Evolutionary conservation across 1,139 yeast species (phyloP).

Genomic region (Taphrina flavorubra): DNA sequence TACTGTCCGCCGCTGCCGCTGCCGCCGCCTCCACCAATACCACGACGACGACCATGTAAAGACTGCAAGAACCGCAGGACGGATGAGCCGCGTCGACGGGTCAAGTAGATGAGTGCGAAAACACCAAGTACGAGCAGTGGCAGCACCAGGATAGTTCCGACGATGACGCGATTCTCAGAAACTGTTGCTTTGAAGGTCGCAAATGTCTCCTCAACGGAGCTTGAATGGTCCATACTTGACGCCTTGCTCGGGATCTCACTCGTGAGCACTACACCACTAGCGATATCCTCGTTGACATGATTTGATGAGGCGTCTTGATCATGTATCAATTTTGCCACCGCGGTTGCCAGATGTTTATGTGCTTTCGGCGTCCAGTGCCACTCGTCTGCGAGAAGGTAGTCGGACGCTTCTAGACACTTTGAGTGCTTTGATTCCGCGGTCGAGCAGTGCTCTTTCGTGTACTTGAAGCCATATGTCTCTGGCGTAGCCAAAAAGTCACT

Average conservation of each 20-base stretch:
- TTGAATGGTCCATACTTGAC: not conserved
- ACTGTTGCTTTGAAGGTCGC: not conserved
- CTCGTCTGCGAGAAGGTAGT: not conserved
- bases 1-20: not conserved
- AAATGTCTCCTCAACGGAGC: not conserved
- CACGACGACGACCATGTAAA: no score
- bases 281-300: not conserved
- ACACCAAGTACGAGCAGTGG: not conserved
- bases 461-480: not conserved
- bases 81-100: slow-evolving; percentile 4
- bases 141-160: not conserved
- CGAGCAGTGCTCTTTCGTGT: not conserved
- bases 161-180: not conserved
- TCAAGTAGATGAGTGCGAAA: not conserved
- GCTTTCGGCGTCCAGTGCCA: slow-evolving; percentile 12
- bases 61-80: not conserved
- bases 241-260: not conserved
- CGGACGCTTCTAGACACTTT: not conserved
- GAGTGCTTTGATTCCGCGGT: not conserved
- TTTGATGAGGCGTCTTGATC: not conserved
- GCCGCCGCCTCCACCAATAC: not conserved
- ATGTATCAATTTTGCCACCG: not conserved
- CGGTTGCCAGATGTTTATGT: not conserved
- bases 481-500: slow-evolving; percentile 1
- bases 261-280: not conserved